Base-by-base conservation (phyloP, 495 filamentous ascomycete species). In the Penicillium atrosanguineum region DNA sequence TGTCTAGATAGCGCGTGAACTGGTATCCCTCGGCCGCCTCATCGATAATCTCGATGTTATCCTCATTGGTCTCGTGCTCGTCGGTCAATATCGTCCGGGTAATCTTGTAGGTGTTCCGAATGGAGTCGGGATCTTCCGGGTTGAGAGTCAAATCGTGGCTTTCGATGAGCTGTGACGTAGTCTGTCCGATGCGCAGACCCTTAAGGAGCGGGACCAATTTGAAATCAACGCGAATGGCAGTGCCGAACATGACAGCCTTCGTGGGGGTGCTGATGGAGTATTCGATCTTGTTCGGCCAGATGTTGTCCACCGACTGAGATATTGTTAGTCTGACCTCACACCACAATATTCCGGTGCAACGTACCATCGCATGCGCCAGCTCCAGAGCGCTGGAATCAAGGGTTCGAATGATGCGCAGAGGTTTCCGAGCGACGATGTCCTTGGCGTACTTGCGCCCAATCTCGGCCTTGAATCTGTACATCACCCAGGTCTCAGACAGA, bases 241-340 rank as follows among this genome's bases (percentile, higher is more conserved):
- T 95, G 36, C 94, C 94, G 58, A 96, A 96, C 8, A 95, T 86
- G 50, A 94, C 86, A 0, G 91, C 93, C 63, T 95, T 96, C 48
- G 87, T 89, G 3, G 94, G 92, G 7, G 92, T 86, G 53, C 86
- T 84, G 52, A 98, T 87, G 7, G 87, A 88, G 67, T 97, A 97
- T 63, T 94, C 85, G 61, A 97, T 82, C 75, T 98, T 98, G 70
- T 92, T 89, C 11, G 88, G 83, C 94, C 94, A 98, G 50, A 94
- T 82, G 62, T 95, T 95, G 68, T 95, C 89, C 47, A 95, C 85
- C n/a, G 87, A 80, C 82, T 85, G 53, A 38, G 21, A 31, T 7
- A 26, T 34, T 53, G 55, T 65, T 47, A 57, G 59, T 39, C 49
- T 36, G 16, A 25, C 20, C 34, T 36, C n/a, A 38, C 21, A 52